Evolutionary conservation across 2,329 filamentous ascomycete species (phyloP), one percentile per base, ranked within the genome.

Genomic region (Cadophora sp.): DNA sequence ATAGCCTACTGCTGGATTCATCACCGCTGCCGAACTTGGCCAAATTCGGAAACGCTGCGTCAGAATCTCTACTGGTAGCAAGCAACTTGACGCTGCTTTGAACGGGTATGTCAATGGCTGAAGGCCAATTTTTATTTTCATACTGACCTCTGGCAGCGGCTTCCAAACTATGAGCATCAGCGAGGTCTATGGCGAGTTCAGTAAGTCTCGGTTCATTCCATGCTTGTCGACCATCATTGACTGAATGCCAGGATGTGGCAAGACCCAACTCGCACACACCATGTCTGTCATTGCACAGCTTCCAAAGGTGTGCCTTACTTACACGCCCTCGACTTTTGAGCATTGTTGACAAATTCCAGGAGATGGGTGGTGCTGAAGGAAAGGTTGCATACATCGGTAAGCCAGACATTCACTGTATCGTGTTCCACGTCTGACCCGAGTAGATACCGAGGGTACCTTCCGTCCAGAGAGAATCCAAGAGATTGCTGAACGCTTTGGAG

Each of bases 111-210:
- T 65, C 18, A 22, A 9, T 11, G 20, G 4, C n/a, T 27, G n/a
- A 9, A 14, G 11, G 4, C 3, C 36, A 39, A 39, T 39, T 16
- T 1, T 30, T 1, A 27, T 33, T 18, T 6, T 16, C 11, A 1
- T 22, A 47, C 64, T n/a, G 13, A 41, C 48, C 18, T 45, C 3
- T 22, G 13, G 24, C 50, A 89, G 87, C 69, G 89, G 89, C 27
- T 91, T 91, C 71, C 87, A 90, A 76, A 91, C 87, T 51, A 88
- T 89, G 85, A 90, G 87, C 73, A 89, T 91, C 75, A 90, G 85
- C 71, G 89, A 88, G 73, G 83, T 87, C 30, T 88, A 84, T 76
- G 86, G 86, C 68, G 86, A 88, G 73, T 88, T 84, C 71, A 83
- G 86, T 79, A 73, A 65, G 78, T 70, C 13, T 16, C 5, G 14